Evolutionary conservation across 768 basidiomycete species (phyloP), one percentile per base, ranked within the genome.

Genomic region (Leccinum barrowsii): DNA sequence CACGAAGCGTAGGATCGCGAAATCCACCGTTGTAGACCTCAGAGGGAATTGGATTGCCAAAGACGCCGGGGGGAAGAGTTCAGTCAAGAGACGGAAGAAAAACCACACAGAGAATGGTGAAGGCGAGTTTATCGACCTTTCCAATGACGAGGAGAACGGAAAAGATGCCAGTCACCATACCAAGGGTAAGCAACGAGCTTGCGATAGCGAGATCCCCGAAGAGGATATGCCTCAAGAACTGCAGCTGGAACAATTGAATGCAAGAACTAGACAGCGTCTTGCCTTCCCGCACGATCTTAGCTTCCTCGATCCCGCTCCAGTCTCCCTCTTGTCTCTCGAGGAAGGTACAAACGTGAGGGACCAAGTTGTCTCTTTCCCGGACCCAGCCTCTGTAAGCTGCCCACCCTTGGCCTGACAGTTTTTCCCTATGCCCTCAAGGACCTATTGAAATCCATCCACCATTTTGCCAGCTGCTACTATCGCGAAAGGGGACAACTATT

Each of bases 1-100:
- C 44, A 58, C 68, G 2, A 65, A 68, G 24, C 66, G 63, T 6
- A 73, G 76, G 56, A 74, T 70, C 30, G 74, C 76, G 17, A 71
- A 63, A 32, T 67, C 68, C 47, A 70, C 76, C 13, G 70, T 78
- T 3, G 74, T 76, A 53, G 81, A 84, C 68, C 56, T 74, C 2
- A 77, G 81, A 50, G 84, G 82, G 12, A 85, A 86, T 59, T 87
- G 85, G 84, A 79, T 87, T 21, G 87, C 88, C 10, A 74, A 67
- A 34, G 86, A 89, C 65, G 87, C 87, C 2, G 86, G 81, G 17
- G 87, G 88, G 2, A 68, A 71, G 32, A 71, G 67, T 7, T 76
- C 65, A 3, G 75, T 82, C 65, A 75, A 72, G 63, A 73, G 65
- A 64, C 76, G 75, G 57, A 76, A 61, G 62, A 70, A 35, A 52